phyloP scores from a whole-genome alignment of 805 yeast species.

The Tanozyma kutaoensis region DNA sequence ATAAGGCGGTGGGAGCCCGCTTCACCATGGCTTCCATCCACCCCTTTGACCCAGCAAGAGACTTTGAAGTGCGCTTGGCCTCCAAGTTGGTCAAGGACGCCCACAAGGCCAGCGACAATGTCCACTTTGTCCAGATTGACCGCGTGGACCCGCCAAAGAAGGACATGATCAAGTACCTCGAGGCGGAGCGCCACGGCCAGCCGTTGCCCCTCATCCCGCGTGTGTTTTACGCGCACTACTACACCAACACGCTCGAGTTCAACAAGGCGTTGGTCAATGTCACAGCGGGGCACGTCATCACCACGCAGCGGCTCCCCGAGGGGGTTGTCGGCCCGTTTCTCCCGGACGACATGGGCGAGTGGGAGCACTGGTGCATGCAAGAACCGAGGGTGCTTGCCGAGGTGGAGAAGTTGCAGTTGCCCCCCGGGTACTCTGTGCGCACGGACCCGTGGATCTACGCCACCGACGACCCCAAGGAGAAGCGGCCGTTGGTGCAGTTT shows the following conservation, averaged over 20 bases:
- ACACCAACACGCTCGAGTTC: slow-evolving; percentile 36
- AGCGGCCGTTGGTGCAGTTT: slow-evolving; percentile 53
- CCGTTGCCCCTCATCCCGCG: slow-evolving; percentile 52
- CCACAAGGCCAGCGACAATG: slow-evolving; percentile 34
- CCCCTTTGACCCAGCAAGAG: slow-evolving; percentile 49
- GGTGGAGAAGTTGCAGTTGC: slow-evolving; percentile 53
- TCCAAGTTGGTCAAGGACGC: slow-evolving; percentile 48
- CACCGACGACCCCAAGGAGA: slow-evolving; percentile 51
- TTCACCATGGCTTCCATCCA: slow-evolving; percentile 15
- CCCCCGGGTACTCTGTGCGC: slow-evolving; percentile 38
- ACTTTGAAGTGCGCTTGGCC: slow-evolving; percentile 43
- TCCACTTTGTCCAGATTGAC: slow-evolving; percentile 57
- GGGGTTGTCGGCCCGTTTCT: slow-evolving; percentile 63
- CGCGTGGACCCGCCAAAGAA: slow-evolving; percentile 70
- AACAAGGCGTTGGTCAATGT: slow-evolving; percentile 65
- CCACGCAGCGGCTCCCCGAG: slow-evolving; percentile 39
- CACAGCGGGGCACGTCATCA: slow-evolving; percentile 45
- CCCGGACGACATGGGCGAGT: slow-evolving; percentile 45
- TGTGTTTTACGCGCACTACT: slow-evolving; percentile 56
- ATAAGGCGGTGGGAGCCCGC: too few relatives aligned
- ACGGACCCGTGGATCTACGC: slow-evolving; percentile 85
- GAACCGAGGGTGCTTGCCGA: slow-evolving; percentile 54
- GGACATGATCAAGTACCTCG: slow-evolving; percentile 52
- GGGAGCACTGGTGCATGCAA: slow-evolving; percentile 35
- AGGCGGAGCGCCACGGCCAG: slow-evolving; percentile 41